These are phyloP conservation scores for Vaccinium corymbosum DNA, from an alignment of 148 eudicot species.

Conservation along the genomic window DNA sequence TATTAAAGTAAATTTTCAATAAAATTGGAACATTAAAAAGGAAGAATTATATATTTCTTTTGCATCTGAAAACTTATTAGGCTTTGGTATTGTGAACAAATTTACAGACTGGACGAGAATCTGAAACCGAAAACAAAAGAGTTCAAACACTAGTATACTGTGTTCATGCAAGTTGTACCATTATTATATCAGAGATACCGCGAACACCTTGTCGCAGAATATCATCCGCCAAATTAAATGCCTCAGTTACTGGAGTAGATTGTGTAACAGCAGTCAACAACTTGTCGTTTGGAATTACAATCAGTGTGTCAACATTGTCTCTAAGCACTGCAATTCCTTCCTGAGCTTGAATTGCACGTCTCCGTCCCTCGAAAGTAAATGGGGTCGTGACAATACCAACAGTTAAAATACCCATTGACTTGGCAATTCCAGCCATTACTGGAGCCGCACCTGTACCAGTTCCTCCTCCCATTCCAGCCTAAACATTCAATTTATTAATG, in stretches of 20 bases:
- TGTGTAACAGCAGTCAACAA: constrained; percentile 86
- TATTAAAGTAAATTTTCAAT: neutral
- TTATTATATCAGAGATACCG: constrained; percentile 95
- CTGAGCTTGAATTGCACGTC: constrained; percentile 98
- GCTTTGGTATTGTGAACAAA: neutral
- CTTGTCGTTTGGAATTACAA: constrained; percentile 97
- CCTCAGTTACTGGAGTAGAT: constrained; percentile 97
- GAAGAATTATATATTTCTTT: neutral
- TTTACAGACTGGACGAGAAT: neutral
- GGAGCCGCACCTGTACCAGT: constrained; percentile 99
- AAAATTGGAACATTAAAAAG: neutral
- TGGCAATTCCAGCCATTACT: constrained; percentile 85
- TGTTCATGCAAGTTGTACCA: constrained; percentile 39
- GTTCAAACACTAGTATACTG: neutral
- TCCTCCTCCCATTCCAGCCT: constrained; percentile 99
- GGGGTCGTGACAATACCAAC: constrained; percentile 98
- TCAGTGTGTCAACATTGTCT: constrained; percentile 96
- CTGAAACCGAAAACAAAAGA: neutral
- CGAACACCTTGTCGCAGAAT: constrained; percentile 97
- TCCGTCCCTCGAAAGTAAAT: constrained; percentile 92
- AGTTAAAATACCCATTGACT: constrained; percentile 92
- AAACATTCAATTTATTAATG: neutral
- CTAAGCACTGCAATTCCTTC: constrained; percentile 98
- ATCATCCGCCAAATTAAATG: constrained; percentile 97
- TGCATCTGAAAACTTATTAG: neutral